Base-by-base conservation (phyloP, 441 rosid genomes). In the Omphalea diandra region DNA sequence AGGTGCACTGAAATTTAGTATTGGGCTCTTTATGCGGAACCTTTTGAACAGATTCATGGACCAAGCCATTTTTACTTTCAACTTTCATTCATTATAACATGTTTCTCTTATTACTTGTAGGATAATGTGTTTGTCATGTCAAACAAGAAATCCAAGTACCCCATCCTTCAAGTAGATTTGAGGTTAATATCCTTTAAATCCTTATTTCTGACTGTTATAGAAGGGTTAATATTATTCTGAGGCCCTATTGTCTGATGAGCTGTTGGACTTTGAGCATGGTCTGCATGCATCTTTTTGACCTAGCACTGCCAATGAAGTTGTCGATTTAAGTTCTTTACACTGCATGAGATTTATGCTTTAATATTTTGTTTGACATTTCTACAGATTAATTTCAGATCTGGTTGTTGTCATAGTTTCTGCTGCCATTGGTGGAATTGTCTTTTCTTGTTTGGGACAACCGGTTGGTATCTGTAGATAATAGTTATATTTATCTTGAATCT, bases 321-420 rank as follows among this genome's bases (percentile, higher is more conserved):
- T 52, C 18, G 24, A 47, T 56, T 17, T 61, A 71, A 58, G 55
- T 26, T 77, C 7, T 52, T 36, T 56, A 36, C 63, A 7, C 29
- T 24, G 59, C 55, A 17, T 49, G 56, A 58, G 31, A 46, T 70
- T 77, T 36, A 54, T 38, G 54, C 63, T 24, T 72, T 72, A 36
- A 73, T 74, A 69, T 41, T 26, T 57, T 44, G 41, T 65, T 60
- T 74, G 52, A 17, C 76, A 59, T 72, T 71, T 61, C 35, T 68
- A 76, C 93, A 95, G 99, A 83, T 83, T 95, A 78, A 95, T 95
- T 72, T 95, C 98, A 68, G 98, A 95, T 84, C 79, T 95, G 83
- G 99, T 90, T 79, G 95, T 93, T 49, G 84, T 87, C 85, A 93
- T 93, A 65, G 98, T 95, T 87, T 95, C 93, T 83, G 99, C 97